Conservation (phyloP, 371 early-diverging fungal species). For the Mucor ambiguus region DNA sequence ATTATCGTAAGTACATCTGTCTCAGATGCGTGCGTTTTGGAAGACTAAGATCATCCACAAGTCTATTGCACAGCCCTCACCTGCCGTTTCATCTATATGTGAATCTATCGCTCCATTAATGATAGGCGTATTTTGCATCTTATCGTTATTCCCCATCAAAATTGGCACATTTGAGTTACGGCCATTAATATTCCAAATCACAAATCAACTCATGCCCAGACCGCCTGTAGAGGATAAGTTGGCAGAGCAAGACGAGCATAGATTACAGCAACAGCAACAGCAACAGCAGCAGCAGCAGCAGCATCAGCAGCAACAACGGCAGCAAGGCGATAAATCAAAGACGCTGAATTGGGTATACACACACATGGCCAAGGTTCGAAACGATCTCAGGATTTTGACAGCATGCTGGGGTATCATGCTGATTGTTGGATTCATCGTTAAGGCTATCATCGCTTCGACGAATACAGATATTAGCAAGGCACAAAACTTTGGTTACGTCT, state of each 20-base stretch:
- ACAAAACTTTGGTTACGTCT: slow-evolving; percentile 31
- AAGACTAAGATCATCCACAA: slow-evolving; percentile 4
- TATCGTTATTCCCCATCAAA: slow-evolving; percentile 41
- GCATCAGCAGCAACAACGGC: not conserved
- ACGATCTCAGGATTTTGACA: slow-evolving; percentile 46
- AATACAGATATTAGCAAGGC: slow-evolving; percentile 30
- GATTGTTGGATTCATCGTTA: slow-evolving; percentile 39
- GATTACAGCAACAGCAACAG: slow-evolving; percentile 9
- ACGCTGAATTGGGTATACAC: slow-evolving; percentile 24
- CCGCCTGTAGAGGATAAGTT: slow-evolving; percentile 26
- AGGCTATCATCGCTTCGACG: slow-evolving; percentile 37
- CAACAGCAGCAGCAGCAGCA: slow-evolving; percentile 6
- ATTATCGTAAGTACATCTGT: slow-evolving; percentile 25
- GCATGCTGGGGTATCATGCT: slow-evolving; percentile 43
- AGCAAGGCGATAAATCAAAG: slow-evolving; percentile 4
- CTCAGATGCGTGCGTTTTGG: not conserved
- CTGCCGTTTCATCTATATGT: slow-evolving; percentile 33
- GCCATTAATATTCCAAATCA: slow-evolving; percentile 41
- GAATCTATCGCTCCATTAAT: slow-evolving; percentile 40
- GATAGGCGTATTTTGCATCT: slow-evolving; percentile 39
- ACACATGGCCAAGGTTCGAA: slow-evolving; percentile 36
- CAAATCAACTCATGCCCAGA: slow-evolving; percentile 49
- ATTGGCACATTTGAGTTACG: slow-evolving; percentile 38
- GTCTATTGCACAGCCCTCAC: slow-evolving; percentile 47
- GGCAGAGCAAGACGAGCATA: slow-evolving; percentile 20